phyloP scores from a whole-genome alignment of 192 early-diverging fungal species.

The Dissophora ornata region DNA sequence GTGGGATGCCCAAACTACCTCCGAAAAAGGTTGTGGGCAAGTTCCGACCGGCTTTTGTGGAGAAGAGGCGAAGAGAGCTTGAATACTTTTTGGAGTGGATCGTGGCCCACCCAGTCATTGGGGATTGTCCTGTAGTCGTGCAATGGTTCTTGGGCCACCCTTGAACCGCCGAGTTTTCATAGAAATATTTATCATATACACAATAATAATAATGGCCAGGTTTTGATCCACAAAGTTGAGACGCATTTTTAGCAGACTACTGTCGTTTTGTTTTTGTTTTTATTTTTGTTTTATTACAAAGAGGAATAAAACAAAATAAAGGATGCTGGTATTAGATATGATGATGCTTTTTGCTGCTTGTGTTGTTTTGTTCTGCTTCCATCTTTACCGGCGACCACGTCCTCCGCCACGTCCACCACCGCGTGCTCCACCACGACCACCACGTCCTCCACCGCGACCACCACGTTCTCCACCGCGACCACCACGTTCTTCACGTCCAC shows the following conservation, averaged over 20 bases:
- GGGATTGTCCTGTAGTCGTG: constrained; percentile 58
- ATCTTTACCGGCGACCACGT: constrained; percentile 13
- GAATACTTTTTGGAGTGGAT: constrained; percentile 68
- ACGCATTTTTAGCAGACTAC: too few relatives aligned
- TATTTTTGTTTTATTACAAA: neutral
- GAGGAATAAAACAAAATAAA: too few relatives aligned
- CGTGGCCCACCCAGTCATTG: constrained; percentile 60
- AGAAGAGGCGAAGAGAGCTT: constrained; percentile 59
- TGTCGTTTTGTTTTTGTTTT: neutral
- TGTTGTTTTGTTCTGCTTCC: constrained; percentile 1
- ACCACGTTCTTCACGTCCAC: constrained; percentile 38
- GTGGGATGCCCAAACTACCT: constrained; percentile 59
- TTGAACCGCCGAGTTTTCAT: too few relatives aligned
- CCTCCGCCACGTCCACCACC: constrained; percentile 7
- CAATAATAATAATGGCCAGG: too few relatives aligned
- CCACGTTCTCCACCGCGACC: constrained; percentile 15
- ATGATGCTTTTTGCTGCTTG: too few relatives aligned
- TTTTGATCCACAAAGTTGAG: too few relatives aligned
- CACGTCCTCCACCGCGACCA: constrained; percentile 3
- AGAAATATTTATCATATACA: too few relatives aligned
- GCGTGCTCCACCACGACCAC: neutral
- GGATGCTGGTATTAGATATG: too few relatives aligned
- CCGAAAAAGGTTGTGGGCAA: constrained; percentile 64
- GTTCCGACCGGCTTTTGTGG: constrained; percentile 63
- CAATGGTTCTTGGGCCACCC: constrained; percentile 57